Base-by-base conservation (phyloP, 2,329 filamentous ascomycete species). In the Colletotrichum abscissum region DNA sequence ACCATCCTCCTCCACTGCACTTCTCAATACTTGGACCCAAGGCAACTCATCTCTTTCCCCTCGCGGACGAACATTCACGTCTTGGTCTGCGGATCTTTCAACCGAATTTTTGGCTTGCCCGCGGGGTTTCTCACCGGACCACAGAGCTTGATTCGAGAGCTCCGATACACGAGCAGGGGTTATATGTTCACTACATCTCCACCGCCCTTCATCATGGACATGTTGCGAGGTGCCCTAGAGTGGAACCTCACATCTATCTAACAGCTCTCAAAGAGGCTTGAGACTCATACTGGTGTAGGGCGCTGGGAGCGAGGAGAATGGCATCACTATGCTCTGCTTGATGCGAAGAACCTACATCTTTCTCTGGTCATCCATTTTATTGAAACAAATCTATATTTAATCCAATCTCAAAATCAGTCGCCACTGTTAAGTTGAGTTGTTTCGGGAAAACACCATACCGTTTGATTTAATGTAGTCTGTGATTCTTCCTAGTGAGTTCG, bases 101-200 rank as follows among this genome's bases (percentile, higher is more conserved):
- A 55, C 14, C 57, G 49, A 7, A 66, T 69, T 9, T 69, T 73
- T 30, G 73, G 70, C 2, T 33, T 74, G 4, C 56, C 69, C 0
- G 62, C 70, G 1, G 75, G 69, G 6, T 76, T 74, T 19, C 58
- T 74, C 4, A 67, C 70, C 5, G 75, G 73, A 0, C 24, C 70
- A 4, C 67, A 66, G 16, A 63, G 60, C 11, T 30, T 75, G 11
- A 49, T 76, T 12, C 57, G 58, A 12, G 75, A 76, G 57, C 62
- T 75, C 11, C 57, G 75, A 35, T 73, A 71, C 8, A 74, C 73
- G 5, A 74, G 73, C 12, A 58, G 73, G 2, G 73, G 62, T 1
- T 72, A 72, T 55, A 63, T 72, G 67, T 72, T 75, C 58, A 72
- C 64, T 4, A 69, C 73, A 2, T 69, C 73, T 8, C 63, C 64